Base-by-base conservation (phyloP, 83 land plant species). In the Thuja plicata region DNA sequence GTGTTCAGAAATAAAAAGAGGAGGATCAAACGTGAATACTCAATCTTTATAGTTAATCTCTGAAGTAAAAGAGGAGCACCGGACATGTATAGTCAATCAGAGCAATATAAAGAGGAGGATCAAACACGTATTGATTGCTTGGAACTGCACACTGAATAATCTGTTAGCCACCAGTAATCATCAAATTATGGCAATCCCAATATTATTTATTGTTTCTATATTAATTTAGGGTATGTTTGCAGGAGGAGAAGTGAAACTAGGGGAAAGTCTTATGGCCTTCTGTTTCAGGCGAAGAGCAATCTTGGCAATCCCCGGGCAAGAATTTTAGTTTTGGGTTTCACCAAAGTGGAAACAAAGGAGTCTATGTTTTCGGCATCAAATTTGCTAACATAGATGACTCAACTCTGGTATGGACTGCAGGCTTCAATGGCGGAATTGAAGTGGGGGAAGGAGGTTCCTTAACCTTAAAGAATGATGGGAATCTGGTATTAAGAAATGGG, bases 301-400 rank as follows among this genome's bases (percentile, higher is more conserved):
- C 76, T 17, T 95, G 96, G 96, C 0, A 88, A 13, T 95, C 96
- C 35, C 86, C 93, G 50, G 86, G 54, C 91, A 35, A 46, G 19
- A 85, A 81, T 73, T 93, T 91, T 89, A 76, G 89, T 83, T 55
- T 93, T 35, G 40, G 85, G 81, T 93, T 93, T 90, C 73, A 89
- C 82, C 32, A 17, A 40, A 41, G 2, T 43, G 35, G 77, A 66
- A 70, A 90, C 21, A 79, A 37, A 82, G 9, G 86, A 16, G 32
- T 41, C 70, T 86, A 85, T 80, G 30, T 88, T 46, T 81, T 91
- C 60, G 91, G 88, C 62, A 88, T 91, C 88, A 54, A 78, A 85
- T 88, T 80, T 87, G 19, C 90, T 70, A 50, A 55, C 90, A 84
- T 84, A 1, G 13, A 84, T 16, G 43, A 38, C 11, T 52, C 50